Percentiles rank a stretch among this genome's conserved stretches.
Conservation (phyloP, 164 flowering plant species). For the Kalanchoe fedtschenkoi region DNA sequence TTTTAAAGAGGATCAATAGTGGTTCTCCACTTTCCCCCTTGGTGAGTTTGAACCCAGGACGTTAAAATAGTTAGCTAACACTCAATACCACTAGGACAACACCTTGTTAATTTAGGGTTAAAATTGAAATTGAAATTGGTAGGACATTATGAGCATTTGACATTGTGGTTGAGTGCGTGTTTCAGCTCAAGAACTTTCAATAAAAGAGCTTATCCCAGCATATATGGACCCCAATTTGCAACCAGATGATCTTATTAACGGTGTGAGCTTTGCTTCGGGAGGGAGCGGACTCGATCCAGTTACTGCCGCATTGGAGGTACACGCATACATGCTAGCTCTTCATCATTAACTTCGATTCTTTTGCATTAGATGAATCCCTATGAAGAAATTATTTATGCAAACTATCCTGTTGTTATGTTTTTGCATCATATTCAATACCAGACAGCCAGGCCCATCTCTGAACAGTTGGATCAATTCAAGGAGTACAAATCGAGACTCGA, state of each 20-base stretch:
- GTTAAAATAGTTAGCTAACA: too few species aligned
- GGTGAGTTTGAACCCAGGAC: too few species aligned
- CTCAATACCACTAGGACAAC: too few species aligned
- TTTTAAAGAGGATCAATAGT: too few species aligned
- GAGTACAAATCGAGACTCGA: constrained; percentile 10
- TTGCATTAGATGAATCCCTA: background rate
- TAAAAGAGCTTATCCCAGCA: constrained; percentile 12
- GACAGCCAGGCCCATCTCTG: background rate
- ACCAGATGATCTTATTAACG: constrained; percentile 7
- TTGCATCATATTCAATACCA: background rate
- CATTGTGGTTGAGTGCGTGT: background rate
- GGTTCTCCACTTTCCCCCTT: too few species aligned
- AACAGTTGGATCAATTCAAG: constrained; percentile 11
- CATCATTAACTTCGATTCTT: background rate
- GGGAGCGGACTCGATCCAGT: constrained; percentile 12
- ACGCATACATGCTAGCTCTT: too few species aligned
- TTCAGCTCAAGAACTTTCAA: constrained; percentile 9
- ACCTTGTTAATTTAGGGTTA: too few species aligned
- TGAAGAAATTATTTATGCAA: background rate
- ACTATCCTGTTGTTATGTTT: background rate
- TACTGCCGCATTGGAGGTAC: constrained; percentile 4
- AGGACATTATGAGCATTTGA: background rate
- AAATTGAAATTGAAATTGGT: background rate
- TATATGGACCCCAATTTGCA: constrained; percentile 11
- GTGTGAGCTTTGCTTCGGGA: constrained; percentile 13